These are phyloP conservation scores for Pleurotus pulmonarius DNA, from an alignment of 768 basidiomycete species.

Conservation along the genomic window DNA sequence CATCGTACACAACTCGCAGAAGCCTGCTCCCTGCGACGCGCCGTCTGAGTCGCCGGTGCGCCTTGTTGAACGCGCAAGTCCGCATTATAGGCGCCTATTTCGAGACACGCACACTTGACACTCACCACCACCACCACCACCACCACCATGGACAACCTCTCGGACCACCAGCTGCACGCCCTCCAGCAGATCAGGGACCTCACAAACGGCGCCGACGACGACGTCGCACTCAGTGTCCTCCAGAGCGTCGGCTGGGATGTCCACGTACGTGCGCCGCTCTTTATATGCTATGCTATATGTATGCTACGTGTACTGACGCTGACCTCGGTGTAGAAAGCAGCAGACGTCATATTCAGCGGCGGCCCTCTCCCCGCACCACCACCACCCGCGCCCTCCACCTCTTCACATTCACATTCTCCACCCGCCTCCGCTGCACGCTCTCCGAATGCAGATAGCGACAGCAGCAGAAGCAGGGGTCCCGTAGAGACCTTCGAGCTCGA, in stretches of 20 bases:
- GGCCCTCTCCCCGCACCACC: constrained; percentile 14
- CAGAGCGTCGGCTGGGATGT: constrained; percentile 69
- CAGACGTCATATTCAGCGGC: constrained; percentile 48
- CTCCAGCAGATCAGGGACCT: constrained; percentile 51
- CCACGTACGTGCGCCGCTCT: constrained; percentile 36
- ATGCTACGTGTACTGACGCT: background rate
- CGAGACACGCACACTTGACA: too few species aligned
- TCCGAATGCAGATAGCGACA: background rate
- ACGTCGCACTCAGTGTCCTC: constrained; percentile 57
- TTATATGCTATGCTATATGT: background rate
- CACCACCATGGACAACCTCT: too few species aligned
- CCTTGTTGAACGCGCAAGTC: too few species aligned
- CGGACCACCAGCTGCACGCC: constrained; percentile 24
- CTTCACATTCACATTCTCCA: too few species aligned
- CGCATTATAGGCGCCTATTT: too few species aligned
- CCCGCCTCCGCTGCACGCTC: too few species aligned
- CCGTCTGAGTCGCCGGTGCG: too few species aligned
- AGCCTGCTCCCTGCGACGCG: too few species aligned
- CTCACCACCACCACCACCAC: too few species aligned
- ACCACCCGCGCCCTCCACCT: background rate
- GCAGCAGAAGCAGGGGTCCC: background rate
- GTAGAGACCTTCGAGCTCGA: constrained; percentile 48
- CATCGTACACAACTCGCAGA: constrained; percentile 35
- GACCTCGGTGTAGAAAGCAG: constrained; percentile 40
- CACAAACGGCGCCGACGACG: constrained; percentile 57